Evolutionary conservation across 2,329 filamentous ascomycete species (phyloP).

Genomic region (Fusarium sp.): DNA sequence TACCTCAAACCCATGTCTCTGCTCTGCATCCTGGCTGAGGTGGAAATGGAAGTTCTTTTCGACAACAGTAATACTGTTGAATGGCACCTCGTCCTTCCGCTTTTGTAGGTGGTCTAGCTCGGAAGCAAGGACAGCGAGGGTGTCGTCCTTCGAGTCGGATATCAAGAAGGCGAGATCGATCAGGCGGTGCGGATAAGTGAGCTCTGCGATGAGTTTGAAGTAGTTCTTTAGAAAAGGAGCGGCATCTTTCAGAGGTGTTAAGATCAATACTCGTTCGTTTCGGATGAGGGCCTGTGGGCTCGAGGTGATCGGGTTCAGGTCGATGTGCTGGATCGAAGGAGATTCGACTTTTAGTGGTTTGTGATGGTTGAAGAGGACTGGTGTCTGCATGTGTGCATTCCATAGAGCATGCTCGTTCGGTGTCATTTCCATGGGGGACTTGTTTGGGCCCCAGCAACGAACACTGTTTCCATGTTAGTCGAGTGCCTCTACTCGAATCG

Average conservation of each 20-base stretch:
- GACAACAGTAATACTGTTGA: slow-evolving; percentile 84
- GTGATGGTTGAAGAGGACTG: slow-evolving; percentile 96
- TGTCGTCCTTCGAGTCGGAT: slow-evolving; percentile 91
- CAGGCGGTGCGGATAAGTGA: slow-evolving; percentile 93
- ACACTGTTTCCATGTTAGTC: slow-evolving; percentile 68
- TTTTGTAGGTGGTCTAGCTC: slow-evolving; percentile 91
- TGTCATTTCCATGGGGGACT: slow-evolving; percentile 96
- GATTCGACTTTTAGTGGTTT: slow-evolving; percentile 86
- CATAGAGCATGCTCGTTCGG: slow-evolving; percentile 90
- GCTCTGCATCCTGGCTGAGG: slow-evolving; percentile 81
- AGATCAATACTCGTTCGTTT: slow-evolving; percentile 87
- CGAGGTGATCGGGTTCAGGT: slow-evolving; percentile 87
- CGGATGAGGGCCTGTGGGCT: slow-evolving; percentile 82
- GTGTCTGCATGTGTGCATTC: slow-evolving; percentile 88
- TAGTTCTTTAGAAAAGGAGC: slow-evolving; percentile 84
- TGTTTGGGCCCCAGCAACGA: slow-evolving; percentile 95
- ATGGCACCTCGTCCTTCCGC: slow-evolving; percentile 81
- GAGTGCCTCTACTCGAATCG: slow-evolving; percentile 39
- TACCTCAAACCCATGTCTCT: slow-evolving; percentile 85
- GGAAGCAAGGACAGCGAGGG: slow-evolving; percentile 82
- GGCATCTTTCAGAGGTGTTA: slow-evolving; percentile 93
- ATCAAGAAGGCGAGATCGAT: slow-evolving; percentile 97
- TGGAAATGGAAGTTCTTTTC: slow-evolving; percentile 89
- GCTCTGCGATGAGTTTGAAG: slow-evolving; percentile 89
- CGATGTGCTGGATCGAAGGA: slow-evolving; percentile 78